A percentile compares a stretch with the other conserved stretches of the same genome.
Evolutionary conservation across 2,329 filamentous ascomycete species (phyloP).

Genomic region (Geoglossum cookeanum): DNA sequence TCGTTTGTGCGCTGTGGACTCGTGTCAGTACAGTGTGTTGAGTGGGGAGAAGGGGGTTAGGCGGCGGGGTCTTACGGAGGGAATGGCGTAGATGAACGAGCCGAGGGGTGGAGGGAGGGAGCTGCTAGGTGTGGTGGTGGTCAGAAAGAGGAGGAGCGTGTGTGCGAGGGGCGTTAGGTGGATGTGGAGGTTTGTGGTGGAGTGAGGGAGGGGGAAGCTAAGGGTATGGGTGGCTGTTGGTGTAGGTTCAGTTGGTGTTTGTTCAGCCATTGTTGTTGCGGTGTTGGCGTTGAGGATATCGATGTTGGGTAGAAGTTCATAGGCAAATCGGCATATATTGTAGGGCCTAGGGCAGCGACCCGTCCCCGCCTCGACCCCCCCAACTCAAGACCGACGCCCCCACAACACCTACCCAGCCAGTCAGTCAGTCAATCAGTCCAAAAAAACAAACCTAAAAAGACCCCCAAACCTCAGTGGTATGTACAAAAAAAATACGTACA

Average conservation of each 20-base stretch:
- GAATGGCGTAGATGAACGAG: constrained; percentile 85
- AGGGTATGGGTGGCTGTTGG: constrained; percentile 14
- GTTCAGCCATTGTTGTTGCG: background rate
- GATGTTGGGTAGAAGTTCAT: too few species aligned
- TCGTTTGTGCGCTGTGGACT: constrained; percentile 25
- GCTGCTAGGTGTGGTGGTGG: constrained; percentile 23
- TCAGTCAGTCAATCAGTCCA: too few species aligned
- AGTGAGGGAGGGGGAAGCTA: constrained; percentile 36
- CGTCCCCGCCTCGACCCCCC: too few species aligned
- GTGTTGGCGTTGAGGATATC: too few species aligned
- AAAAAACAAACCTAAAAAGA: too few species aligned
- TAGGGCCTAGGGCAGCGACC: too few species aligned
- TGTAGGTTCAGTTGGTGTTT: background rate
- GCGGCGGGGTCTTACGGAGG: constrained; percentile 44
- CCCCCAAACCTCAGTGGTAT: too few species aligned
- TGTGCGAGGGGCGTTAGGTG: constrained; percentile 35
- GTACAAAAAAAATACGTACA: too few species aligned
- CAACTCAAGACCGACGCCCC: too few species aligned
- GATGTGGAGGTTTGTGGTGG: constrained; percentile 37
- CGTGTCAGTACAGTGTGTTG: constrained; percentile 11
- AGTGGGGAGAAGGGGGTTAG: background rate
- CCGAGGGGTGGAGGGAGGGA: constrained; percentile 37
- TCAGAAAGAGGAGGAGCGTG: constrained; percentile 36
- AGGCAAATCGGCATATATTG: too few species aligned
- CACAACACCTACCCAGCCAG: background rate